Evolutionary conservation across 306 rosid genomes (phyloP), one percentile per base, ranked within the genome.

Genomic region (Pueraria montana): DNA sequence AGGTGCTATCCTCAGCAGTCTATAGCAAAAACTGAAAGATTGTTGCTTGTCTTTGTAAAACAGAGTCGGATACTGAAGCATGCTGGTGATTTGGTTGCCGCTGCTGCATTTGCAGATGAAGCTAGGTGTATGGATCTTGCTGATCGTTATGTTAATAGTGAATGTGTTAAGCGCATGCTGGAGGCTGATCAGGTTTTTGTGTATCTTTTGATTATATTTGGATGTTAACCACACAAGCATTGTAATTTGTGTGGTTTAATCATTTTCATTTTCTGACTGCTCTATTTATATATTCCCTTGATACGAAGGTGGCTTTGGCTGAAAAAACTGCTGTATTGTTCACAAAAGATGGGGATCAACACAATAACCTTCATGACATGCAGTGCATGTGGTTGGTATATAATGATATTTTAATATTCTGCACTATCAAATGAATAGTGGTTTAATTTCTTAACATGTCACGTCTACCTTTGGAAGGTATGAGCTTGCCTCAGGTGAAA

Each of bases 351-450:
- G 99, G 99, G 73, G 99, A 96, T 84, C 98, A 96, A 84, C 97
- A 96, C 87, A 96, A 91, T 87, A 96, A 96, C 86, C 97, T 96
- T 71, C 98, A 96, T 87, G 99, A 96, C 88, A 96, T 96, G 99
- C 99, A 96, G 87, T 96, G 99, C 98, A 96, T 94, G 96, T 95
- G 98, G 98, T 93, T 24, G 10, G 97, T 89, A 83, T 84, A 77
- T 73, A 45, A 58, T 40, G 49, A 64, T 84, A 38, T 72, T 67
- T 74, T 73, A 17, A 49, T 69, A 78, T 79, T 83, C 16, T 64
- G 63, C 71, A 65, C 23, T 27, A 30, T 86, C 3, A 52, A 40
- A 45, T 64, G 74, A 49, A 23, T 69, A 26, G 76, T 43, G 65
- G 21, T 72, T 68, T 40, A 59, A 78, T 81, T 84, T 56, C 59